Evolutionary conservation across 2,329 filamentous ascomycete species (phyloP), one percentile per base, ranked within the genome.

Genomic region (Hypoxylon sp.): DNA sequence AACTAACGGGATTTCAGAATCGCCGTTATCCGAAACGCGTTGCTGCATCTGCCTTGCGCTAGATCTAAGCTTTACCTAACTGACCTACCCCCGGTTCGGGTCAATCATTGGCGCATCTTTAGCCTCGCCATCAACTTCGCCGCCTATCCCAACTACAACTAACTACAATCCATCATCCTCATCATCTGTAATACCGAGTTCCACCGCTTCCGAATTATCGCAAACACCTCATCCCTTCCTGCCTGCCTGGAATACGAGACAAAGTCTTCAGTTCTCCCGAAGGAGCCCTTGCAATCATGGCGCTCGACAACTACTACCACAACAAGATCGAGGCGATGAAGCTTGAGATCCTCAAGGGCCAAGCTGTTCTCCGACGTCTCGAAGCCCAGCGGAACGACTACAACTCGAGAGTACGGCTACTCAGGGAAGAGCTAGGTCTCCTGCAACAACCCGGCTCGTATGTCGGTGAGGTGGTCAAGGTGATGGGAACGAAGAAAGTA

Each of bases 321-420:
- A 98, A 98, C 87, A 99, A 99, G 88, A 98, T 98, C 84, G 96
- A 99, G 93, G 91, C 92, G 81, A 97, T 98, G 93, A 98, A 98
- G 91, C 94, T 99, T 81, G 95, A 99, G 89, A 99, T 99, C 80
- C 95, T 99, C 81, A 95, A 98, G 84, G 95, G 96, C 62, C 96
- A 99, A 84, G 95, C 96, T 62, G 94, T 97, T 64, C 87, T 99
- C 70, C 92, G 96, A 75, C 90, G 96, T 79, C 89, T 99, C 75
- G 96, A 99, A 86, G 96, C 96, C 75, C 97, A 99, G 83, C 91
- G 96, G 74, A 99, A 99, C 79, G 96, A 99, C 83, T 98, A 98
- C 88, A 99, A 99, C 86, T 98, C 96, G 67, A 90, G 96, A 79
- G 96, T 99, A 76, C 93, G 96, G 69, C 86, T 99, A 82, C 84